These are phyloP conservation scores for Emergomyces pasteurianus DNA, from an alignment of 2,329 filamentous ascomycete species.

Conservation along the genomic window DNA sequence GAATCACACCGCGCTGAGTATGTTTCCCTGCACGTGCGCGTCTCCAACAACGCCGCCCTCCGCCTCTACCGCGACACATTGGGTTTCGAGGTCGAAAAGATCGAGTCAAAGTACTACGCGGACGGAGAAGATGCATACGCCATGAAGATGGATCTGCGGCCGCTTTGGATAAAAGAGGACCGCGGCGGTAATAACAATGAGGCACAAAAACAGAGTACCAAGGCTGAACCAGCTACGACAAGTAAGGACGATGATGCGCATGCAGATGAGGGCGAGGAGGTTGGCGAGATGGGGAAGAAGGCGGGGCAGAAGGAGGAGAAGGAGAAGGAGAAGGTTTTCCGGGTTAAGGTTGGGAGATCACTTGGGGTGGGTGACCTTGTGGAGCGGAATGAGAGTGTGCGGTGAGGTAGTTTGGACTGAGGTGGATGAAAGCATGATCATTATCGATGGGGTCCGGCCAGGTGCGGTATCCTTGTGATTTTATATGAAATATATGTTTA, in stretches of 20 bases:
- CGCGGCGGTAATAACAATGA: slow-evolving; percentile 33
- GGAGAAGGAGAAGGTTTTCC: slow-evolving; percentile 55
- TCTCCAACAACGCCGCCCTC: slow-evolving; percentile 83
- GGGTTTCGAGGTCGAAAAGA: slow-evolving; percentile 72
- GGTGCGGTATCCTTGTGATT: neutral
- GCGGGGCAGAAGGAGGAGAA: slow-evolving; percentile 31
- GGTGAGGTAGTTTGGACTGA: slow-evolving; percentile 5
- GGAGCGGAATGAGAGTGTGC: slow-evolving; percentile 34
- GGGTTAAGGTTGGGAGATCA: slow-evolving; percentile 71
- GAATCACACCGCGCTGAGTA: slow-evolving; percentile 86
- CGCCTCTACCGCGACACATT: slow-evolving; percentile 88
- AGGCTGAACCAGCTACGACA: slow-evolving; percentile 22
- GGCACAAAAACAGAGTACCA: slow-evolving; percentile 26
- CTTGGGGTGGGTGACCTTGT: slow-evolving; percentile 59
- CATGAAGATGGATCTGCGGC: slow-evolving; percentile 74
- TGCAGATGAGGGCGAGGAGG: slow-evolving; percentile 49
- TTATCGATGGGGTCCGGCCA: neutral
- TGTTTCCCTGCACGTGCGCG: slow-evolving; percentile 89
- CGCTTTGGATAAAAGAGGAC: slow-evolving; percentile 35
- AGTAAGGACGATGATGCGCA: slow-evolving; percentile 11
- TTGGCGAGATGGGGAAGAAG: slow-evolving; percentile 51
- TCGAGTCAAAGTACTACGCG: slow-evolving; percentile 53
- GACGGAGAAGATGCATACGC: slow-evolving; percentile 93
- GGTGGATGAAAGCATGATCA: neutral
- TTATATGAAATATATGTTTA: neutral